These are phyloP conservation scores for Solanum habrochaites DNA, from an alignment of 257 asterid genomes.

Conservation along the genomic window DNA sequence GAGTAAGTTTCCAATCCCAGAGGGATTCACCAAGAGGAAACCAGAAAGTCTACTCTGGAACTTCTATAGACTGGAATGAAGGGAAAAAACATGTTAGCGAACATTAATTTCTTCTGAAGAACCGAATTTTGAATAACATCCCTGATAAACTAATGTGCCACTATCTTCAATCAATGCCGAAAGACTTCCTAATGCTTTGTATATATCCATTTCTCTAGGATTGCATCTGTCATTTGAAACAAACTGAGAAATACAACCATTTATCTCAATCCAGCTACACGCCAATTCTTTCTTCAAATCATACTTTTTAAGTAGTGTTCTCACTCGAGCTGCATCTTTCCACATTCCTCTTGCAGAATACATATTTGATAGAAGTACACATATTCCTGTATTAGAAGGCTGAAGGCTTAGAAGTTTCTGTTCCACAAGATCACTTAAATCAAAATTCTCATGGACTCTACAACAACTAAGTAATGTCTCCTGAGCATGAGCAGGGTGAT, in stretches of 20 bases:
- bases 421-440: constrained; percentile 26
- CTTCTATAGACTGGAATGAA: not conserved
- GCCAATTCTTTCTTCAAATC: constrained; percentile 39
- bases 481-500: constrained; percentile 35
- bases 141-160: not conserved
- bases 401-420: constrained; percentile 17
- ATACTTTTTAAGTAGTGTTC: constrained; percentile 29
- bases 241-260: constrained; percentile 25
- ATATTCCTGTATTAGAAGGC: constrained; percentile 36
- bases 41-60: not conserved
- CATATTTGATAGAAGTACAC: constrained; percentile 45
- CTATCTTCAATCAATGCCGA: constrained; percentile 15
- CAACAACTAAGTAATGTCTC: constrained; percentile 61
- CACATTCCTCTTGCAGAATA: constrained; percentile 60
- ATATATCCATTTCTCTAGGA: constrained; percentile 7
- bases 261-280: constrained; percentile 58
- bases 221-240: constrained; percentile 37
- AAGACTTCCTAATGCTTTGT: constrained; percentile 17
- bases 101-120: not conserved
- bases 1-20: not conserved
- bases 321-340: constrained; percentile 42
- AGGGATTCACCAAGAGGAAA: not conserved
- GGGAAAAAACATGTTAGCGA: not conserved
- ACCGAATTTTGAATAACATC: not conserved
- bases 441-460: constrained; percentile 42